Evolutionary conservation across 108 stramenopile genomes (phyloP).

Genomic region (Pseudonitzschia delicatissima): DNA sequence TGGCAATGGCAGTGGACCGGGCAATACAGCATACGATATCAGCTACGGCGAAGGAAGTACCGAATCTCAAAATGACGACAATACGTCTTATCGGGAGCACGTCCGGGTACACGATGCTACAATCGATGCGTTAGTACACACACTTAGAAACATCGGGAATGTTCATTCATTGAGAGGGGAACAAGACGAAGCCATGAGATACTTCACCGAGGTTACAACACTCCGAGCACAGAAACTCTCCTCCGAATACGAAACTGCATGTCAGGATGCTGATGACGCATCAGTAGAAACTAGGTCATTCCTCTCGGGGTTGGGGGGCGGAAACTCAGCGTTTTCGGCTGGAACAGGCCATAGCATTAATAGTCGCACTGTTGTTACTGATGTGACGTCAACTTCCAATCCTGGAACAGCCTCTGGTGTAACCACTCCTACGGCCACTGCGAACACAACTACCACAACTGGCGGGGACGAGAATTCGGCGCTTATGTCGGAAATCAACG

Average conservation of each 20-base stretch:
- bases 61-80: neutral
- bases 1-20: neutral
- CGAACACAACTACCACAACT: slow-evolving; percentile 15
- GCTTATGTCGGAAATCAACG: slow-evolving; percentile 73
- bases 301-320: slow-evolving; percentile 22
- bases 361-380: neutral
- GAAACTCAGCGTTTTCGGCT: neutral
- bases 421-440: slow-evolving; percentile 12
- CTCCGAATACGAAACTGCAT: neutral
- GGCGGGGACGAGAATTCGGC: slow-evolving; percentile 40
- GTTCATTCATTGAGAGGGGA: slow-evolving; percentile 78
- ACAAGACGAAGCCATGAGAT: slow-evolving; percentile 72
- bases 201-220: slow-evolving; percentile 71
- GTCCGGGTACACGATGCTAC: slow-evolving; percentile 35
- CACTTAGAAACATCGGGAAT: slow-evolving; percentile 71
- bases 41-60: slow-evolving; percentile 8
- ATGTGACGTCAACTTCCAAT: no score
- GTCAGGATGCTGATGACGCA: slow-evolving; percentile 26
- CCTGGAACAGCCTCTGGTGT: neutral
- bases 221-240: slow-evolving; percentile 48
- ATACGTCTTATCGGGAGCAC: neutral
- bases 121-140: slow-evolving; percentile 63
- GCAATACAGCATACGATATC: slow-evolving; percentile 12
- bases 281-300: slow-evolving; percentile 27
- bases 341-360: neutral